phyloP scores from a whole-genome alignment of 805 yeast genomes.

The Candida saitoana region DNA sequence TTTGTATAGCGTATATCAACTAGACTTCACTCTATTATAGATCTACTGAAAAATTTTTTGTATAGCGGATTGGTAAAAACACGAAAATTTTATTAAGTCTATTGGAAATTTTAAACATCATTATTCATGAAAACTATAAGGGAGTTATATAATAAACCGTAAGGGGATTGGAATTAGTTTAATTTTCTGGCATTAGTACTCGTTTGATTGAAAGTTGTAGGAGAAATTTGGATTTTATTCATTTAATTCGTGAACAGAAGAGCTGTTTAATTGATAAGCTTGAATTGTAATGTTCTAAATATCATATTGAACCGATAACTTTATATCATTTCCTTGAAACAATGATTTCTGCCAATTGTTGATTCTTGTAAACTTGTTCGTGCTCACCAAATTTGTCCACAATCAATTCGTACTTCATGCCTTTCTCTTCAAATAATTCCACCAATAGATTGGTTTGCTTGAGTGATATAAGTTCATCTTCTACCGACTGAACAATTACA shows the following conservation, averaged over 20 bases:
- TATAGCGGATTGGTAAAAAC: conserved; percentile 5
- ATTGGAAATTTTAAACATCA: background rate
- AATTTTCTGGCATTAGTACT: too few relatives aligned
- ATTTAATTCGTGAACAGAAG: too few relatives aligned
- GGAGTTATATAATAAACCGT: background rate
- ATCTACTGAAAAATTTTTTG: conserved; percentile 4
- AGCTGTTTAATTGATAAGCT: too few relatives aligned
- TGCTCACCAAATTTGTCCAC: conserved; percentile 53
- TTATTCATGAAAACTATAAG: background rate
- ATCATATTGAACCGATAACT: too few relatives aligned
- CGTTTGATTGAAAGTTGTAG: too few relatives aligned
- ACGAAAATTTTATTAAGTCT: conserved; percentile 2
- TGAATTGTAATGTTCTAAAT: too few relatives aligned
- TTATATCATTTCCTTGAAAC: background rate
- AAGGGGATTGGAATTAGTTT: background rate
- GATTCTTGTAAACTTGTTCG: conserved; percentile 54
- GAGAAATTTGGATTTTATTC: too few relatives aligned
- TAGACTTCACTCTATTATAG: background rate
- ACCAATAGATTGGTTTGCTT: conserved; percentile 45
- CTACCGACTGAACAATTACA: conserved; percentile 53
- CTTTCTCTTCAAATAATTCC: conserved; percentile 24
- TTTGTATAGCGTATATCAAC: background rate
- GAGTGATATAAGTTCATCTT: conserved; percentile 61
- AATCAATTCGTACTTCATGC: conserved; percentile 8
- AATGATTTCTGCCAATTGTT: conserved; percentile 29